Evolutionary conservation across 176 grass and related monocot species (phyloP).

Genomic region (Aegilops speltoides): DNA sequence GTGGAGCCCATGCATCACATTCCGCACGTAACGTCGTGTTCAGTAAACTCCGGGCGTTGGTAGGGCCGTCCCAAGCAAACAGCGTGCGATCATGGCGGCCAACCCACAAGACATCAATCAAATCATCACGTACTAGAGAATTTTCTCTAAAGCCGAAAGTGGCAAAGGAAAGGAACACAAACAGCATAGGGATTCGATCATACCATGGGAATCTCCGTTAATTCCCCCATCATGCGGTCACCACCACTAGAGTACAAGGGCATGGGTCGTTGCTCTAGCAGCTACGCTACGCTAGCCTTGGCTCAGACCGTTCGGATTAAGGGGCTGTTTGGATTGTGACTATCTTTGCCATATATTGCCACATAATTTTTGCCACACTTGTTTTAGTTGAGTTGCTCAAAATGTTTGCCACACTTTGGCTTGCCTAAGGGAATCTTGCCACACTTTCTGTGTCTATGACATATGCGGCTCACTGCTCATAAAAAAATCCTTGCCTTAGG

Average conservation of each 20-base stretch:
- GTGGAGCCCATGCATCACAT: constrained; percentile 33
- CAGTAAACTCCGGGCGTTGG: not conserved
- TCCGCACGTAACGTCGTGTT: constrained; percentile 16
- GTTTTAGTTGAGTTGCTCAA: too few relatives aligned
- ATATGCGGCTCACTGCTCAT: too few relatives aligned
- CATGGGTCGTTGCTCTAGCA: constrained; percentile 45
- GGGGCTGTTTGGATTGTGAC: too few relatives aligned
- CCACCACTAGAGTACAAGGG: constrained; percentile 29
- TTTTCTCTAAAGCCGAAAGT: constrained; percentile 46
- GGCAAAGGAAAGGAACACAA: constrained; percentile 20
- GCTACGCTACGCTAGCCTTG: not conserved
- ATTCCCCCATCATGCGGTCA: constrained; percentile 53
- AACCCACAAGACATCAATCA: constrained; percentile 29
- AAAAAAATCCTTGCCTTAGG: too few relatives aligned
- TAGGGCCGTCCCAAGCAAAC: constrained; percentile 8
- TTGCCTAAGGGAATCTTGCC: too few relatives aligned
- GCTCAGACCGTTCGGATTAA: not conserved
- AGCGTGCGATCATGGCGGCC: constrained; percentile 46
- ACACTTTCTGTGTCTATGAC: too few relatives aligned
- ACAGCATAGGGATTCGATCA: not conserved
- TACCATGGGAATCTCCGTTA: constrained; percentile 7
- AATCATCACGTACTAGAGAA: constrained; percentile 29
- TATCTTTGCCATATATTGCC: too few relatives aligned
- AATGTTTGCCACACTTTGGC: too few relatives aligned
- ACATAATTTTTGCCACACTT: too few relatives aligned